Percentiles rank a stretch among this genome's conserved stretches.
These are phyloP conservation scores for Eremochloa ophiuroides DNA, from an alignment of 176 grass and related monocot species.

Conservation along the genomic window DNA sequence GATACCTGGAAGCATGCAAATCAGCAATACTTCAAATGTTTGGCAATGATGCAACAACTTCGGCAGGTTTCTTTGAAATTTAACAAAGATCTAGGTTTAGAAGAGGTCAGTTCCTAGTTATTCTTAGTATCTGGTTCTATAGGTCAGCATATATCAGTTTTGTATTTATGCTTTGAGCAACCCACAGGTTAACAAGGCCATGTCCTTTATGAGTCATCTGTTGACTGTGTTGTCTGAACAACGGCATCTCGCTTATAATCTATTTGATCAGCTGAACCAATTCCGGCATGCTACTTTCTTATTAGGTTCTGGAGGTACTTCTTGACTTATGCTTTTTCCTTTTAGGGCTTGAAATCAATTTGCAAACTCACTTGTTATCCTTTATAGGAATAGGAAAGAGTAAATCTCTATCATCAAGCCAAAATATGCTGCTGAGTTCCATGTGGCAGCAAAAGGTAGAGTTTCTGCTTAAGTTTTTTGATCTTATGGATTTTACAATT, in stretches of 20 bases:
- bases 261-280: slow-evolving; percentile 48
- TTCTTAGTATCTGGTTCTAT: not conserved
- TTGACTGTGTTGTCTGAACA: slow-evolving; percentile 65
- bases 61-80: slow-evolving; percentile 67
- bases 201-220: slow-evolving; percentile 78
- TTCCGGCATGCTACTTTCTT: slow-evolving; percentile 41
- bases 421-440: slow-evolving; percentile 56
- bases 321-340: not conserved
- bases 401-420: slow-evolving; percentile 44
- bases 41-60: slow-evolving; percentile 68
- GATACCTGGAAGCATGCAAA: slow-evolving; percentile 72
- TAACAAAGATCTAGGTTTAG: slow-evolving; percentile 76
- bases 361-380: not conserved
- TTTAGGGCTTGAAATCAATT: not conserved
- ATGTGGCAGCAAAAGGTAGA: slow-evolving; percentile 91
- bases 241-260: slow-evolving; percentile 60
- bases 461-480: slow-evolving; percentile 19
- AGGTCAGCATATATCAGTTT: not conserved
- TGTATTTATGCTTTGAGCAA: slow-evolving; percentile 26
- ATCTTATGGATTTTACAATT: not conserved
- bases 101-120: slow-evolving; percentile 53
- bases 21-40: slow-evolving; percentile 70
- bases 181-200: slow-evolving; percentile 72
- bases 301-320: slow-evolving; percentile 63
- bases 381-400: slow-evolving; percentile 48